Conservation (phyloP, 331 rosid species). For the Saraca asoca region DNA sequence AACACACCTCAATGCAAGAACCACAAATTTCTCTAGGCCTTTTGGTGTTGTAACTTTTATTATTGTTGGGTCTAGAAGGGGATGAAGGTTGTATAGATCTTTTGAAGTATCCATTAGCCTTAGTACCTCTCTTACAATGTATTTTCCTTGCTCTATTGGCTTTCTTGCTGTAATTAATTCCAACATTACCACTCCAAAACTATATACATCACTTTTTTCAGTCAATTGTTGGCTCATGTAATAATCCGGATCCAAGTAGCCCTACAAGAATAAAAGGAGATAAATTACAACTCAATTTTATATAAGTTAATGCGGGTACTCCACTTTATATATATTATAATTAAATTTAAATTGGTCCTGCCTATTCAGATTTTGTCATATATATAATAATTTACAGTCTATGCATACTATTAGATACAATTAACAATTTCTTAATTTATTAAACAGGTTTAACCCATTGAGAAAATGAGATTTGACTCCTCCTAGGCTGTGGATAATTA, state of each 20-base stretch:
- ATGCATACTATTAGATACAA: too few relatives aligned
- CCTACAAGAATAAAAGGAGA: constrained; percentile 48
- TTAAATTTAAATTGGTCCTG: too few relatives aligned
- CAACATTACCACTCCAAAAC: constrained; percentile 88
- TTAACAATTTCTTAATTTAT: too few relatives aligned
- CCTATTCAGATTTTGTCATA: too few relatives aligned
- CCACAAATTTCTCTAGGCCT: constrained; percentile 47
- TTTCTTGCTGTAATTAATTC: constrained; percentile 81
- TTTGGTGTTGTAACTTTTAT: constrained; percentile 34
- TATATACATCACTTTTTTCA: constrained; percentile 88
- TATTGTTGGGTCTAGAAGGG: constrained; percentile 45
- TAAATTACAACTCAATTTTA: not conserved
- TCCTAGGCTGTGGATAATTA: too few relatives aligned
- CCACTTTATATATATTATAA: too few relatives aligned
- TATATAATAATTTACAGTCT: too few relatives aligned
- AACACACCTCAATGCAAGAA: constrained; percentile 52
- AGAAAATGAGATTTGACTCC: too few relatives aligned
- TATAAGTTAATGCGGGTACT: too few relatives aligned
- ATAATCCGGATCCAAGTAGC: constrained; percentile 95
- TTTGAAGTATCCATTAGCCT: constrained; percentile 49
- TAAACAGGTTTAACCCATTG: not conserved
- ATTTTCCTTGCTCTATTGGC: constrained; percentile 89
- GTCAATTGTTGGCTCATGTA: constrained; percentile 94
- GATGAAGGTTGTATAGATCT: constrained; percentile 49
- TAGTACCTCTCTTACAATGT: constrained; percentile 76